These are phyloP conservation scores for Neurospora terricola DNA, from an alignment of 495 filamentous ascomycete species.

Conservation along the genomic window DNA sequence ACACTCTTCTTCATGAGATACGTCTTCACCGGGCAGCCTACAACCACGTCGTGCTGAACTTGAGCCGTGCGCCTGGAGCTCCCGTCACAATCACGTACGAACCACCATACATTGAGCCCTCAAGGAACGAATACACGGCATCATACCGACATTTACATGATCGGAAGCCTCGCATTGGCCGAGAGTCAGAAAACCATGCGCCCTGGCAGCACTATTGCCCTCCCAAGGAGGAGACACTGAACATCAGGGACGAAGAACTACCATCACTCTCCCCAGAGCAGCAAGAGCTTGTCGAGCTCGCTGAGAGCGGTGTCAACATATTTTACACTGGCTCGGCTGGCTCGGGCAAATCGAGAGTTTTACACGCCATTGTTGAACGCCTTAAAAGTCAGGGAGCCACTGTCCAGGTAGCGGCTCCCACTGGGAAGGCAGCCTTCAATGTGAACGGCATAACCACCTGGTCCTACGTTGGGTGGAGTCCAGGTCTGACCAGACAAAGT, in stretches of 20 bases:
- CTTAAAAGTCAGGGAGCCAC: too few species aligned
- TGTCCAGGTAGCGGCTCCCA: constrained; percentile 46
- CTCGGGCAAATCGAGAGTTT: constrained; percentile 48
- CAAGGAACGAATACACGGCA: background rate
- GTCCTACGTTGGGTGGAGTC: constrained; percentile 45
- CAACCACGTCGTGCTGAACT: constrained; percentile 2
- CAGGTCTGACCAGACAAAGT: constrained; percentile 17
- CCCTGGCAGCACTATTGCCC: too few species aligned
- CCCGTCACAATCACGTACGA: constrained; percentile 8
- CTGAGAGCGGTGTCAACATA: constrained; percentile 40
- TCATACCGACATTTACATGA: too few species aligned
- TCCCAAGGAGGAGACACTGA: too few species aligned
- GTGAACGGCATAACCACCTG: constrained; percentile 45
- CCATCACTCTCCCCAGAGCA: constrained; percentile 36
- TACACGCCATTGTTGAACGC: constrained; percentile 35
- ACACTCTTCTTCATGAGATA: background rate
- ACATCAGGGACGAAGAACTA: too few species aligned
- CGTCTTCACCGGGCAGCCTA: background rate
- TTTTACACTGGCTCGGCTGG: constrained; percentile 56
- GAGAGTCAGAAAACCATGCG: too few species aligned
- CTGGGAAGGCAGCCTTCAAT: constrained; percentile 43
- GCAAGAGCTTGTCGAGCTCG: constrained; percentile 35
- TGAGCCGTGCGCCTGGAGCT: background rate
- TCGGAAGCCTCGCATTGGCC: too few species aligned
- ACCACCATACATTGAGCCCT: constrained; percentile 5